Evolutionary conservation across 2,329 filamentous ascomycete species (phyloP).

Genomic region (Chaetothyriales sp.): DNA sequence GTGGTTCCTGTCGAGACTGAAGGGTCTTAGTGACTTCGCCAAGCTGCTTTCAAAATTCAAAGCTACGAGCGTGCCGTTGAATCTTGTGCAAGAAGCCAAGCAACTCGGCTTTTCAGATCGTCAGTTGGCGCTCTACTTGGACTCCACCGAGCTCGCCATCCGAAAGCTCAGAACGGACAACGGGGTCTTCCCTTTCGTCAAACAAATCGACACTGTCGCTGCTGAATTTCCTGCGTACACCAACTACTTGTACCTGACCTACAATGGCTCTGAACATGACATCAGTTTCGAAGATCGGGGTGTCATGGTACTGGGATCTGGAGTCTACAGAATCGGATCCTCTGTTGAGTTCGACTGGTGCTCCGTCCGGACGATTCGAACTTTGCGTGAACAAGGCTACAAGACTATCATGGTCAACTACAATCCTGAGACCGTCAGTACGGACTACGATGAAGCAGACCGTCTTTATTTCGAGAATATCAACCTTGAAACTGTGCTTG

Average conservation of each 20-base stretch:
- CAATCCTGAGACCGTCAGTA: constrained; percentile 79
- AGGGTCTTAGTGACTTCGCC: constrained; percentile 78
- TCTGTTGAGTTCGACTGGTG: constrained; percentile 99
- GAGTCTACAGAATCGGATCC: constrained; percentile 92
- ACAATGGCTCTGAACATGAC: constrained; percentile 81
- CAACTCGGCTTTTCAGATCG: constrained; percentile 87
- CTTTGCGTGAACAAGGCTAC: constrained; percentile 65
- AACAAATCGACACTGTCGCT: constrained; percentile 97
- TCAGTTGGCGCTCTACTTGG: constrained; percentile 87
- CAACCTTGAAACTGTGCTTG: constrained; percentile 74
- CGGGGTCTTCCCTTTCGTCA: constrained; percentile 76
- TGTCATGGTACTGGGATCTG: constrained; percentile 90
- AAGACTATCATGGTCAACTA: constrained; percentile 97
- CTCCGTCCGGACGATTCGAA: constrained; percentile 85
- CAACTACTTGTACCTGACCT: constrained; percentile 93
- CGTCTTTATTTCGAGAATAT: constrained; percentile 94
- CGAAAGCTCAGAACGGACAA: constrained; percentile 72
- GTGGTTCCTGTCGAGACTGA: constrained; percentile 90
- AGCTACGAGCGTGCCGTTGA: constrained; percentile 50
- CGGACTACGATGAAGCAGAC: constrained; percentile 91
- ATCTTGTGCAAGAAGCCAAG: constrained; percentile 71
- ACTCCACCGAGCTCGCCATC: constrained; percentile 84
- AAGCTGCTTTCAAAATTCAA: constrained; percentile 60
- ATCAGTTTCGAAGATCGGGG: constrained; percentile 76
- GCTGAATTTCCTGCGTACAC: constrained; percentile 90